These are phyloP conservation scores for Leucoagaricus sp. DNA, from an alignment of 1,284 basidiomycete species.

Conservation along the genomic window DNA sequence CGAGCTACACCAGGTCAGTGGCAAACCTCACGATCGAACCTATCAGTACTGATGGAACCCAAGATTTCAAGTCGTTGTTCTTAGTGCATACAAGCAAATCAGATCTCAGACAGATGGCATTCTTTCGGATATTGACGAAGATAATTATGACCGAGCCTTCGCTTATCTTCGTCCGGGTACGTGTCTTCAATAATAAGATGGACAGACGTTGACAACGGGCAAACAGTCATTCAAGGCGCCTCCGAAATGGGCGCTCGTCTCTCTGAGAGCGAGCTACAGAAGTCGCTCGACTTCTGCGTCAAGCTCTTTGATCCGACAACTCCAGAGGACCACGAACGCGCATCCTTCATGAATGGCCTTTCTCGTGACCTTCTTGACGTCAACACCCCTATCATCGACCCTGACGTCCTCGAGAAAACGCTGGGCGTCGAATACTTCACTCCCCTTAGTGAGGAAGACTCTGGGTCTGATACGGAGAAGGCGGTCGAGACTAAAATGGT, in stretches of 20 bases:
- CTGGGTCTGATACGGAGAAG: conserved; percentile 31
- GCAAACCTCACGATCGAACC: background rate
- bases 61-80: conserved; percentile 73
- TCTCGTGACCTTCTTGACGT: conserved; percentile 46
- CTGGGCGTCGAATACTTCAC: conserved; percentile 17
- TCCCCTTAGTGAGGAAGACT: conserved; percentile 18
- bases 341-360: conserved; percentile 29
- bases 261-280: conserved; percentile 70
- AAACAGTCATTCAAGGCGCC: conserved; percentile 71
- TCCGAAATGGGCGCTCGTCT: conserved; percentile 70
- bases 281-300: conserved; percentile 60
- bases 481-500: conserved; percentile 42
- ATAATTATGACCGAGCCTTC: conserved; percentile 71
- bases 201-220: background rate
- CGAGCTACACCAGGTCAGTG: conserved; percentile 58
- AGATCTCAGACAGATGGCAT: conserved; percentile 56
- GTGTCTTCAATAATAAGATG: conserved; percentile 17
- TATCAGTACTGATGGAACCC: conserved; percentile 15
- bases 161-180: conserved; percentile 59
- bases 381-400: conserved; percentile 44
- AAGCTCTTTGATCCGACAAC: conserved; percentile 58
- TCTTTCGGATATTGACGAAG: conserved; percentile 62
- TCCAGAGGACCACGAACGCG: conserved; percentile 48
- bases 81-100: conserved; percentile 75
- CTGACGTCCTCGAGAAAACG: conserved; percentile 38